Evolutionary conservation across 768 basidiomycete genomes (phyloP).

Genomic region (Aureoboletus auriporus): DNA sequence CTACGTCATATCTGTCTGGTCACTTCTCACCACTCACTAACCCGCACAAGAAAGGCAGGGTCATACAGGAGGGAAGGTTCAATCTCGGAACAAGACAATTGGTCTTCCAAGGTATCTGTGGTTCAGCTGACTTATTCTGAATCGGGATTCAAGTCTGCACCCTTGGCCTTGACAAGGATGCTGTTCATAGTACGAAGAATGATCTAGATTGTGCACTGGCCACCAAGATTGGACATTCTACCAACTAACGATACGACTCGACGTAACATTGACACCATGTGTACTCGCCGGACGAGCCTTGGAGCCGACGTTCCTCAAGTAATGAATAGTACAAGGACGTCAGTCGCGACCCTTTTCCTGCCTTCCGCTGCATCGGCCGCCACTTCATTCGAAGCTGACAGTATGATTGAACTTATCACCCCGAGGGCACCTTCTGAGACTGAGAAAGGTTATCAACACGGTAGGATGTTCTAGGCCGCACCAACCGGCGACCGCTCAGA

Average conservation of each 20-base stretch:
- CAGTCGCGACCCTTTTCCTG: constrained; percentile 40
- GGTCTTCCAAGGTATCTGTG: constrained; percentile 54
- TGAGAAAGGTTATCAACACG: constrained; percentile 21
- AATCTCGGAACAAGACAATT: constrained; percentile 46
- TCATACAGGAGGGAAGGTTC: too few relatives aligned
- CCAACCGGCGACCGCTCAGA: constrained; percentile 13
- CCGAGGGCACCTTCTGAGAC: constrained; percentile 63
- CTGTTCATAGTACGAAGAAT: constrained; percentile 50
- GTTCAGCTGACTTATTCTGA: not conserved
- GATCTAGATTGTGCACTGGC: constrained; percentile 54
- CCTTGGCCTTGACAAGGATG: constrained; percentile 59
- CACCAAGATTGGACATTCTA: not conserved
- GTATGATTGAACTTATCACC: constrained; percentile 26
- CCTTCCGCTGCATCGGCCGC: constrained; percentile 59
- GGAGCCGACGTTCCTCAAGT: constrained; percentile 48
- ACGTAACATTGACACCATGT: constrained; percentile 33
- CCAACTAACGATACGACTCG: too few relatives aligned
- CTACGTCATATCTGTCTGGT: too few relatives aligned
- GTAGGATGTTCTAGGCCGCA: constrained; percentile 16
- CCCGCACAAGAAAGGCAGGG: too few relatives aligned
- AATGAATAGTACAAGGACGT: constrained; percentile 49
- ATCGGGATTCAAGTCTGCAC: constrained; percentile 35
- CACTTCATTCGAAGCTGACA: constrained; percentile 51
- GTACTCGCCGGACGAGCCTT: constrained; percentile 44
- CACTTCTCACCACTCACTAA: too few relatives aligned